phyloP scores from a whole-genome alignment of 345 rosid genomes.

The Viola odorata region DNA sequence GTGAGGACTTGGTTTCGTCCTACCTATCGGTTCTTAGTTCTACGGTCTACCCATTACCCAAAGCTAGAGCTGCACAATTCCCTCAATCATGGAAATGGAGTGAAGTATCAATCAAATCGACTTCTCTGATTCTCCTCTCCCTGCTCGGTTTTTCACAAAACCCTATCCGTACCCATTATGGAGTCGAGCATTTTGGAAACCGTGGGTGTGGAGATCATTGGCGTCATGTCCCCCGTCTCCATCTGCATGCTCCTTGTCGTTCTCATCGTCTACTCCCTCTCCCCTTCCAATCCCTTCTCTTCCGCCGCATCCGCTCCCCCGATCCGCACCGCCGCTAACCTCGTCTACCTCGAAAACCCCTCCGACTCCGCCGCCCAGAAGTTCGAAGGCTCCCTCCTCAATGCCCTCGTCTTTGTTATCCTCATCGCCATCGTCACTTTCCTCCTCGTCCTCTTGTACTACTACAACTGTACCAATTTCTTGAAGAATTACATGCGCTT shows the following conservation, averaged over 20 bases:
- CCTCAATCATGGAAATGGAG: too few relatives aligned
- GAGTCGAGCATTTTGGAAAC: conserved; percentile 48
- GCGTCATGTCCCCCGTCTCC: conserved; percentile 93
- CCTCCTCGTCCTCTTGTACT: conserved; percentile 75
- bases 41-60: too few relatives aligned
- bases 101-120: too few relatives aligned
- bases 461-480: conserved; percentile 84
- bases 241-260: conserved; percentile 92
- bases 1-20: too few relatives aligned
- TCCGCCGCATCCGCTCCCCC: conserved; percentile 37
- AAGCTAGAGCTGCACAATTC: too few relatives aligned
- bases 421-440: conserved; percentile 76
- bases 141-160: too few relatives aligned
- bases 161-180: conserved; percentile 13
- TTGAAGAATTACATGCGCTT: conserved; percentile 94
- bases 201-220: conserved; percentile 85
- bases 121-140: too few relatives aligned
- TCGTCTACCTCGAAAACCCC: conserved; percentile 81
- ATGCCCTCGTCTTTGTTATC: conserved; percentile 79
- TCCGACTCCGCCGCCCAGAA: conserved; percentile 69
- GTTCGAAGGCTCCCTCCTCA: conserved; percentile 80
- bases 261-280: conserved; percentile 80
- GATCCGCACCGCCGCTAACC: conserved; percentile 91
- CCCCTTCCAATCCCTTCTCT: conserved; percentile 49
- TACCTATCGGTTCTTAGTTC: too few relatives aligned